Base-by-base conservation (phyloP, 345 rosid species). In the Eucalyptus marginata region DNA sequence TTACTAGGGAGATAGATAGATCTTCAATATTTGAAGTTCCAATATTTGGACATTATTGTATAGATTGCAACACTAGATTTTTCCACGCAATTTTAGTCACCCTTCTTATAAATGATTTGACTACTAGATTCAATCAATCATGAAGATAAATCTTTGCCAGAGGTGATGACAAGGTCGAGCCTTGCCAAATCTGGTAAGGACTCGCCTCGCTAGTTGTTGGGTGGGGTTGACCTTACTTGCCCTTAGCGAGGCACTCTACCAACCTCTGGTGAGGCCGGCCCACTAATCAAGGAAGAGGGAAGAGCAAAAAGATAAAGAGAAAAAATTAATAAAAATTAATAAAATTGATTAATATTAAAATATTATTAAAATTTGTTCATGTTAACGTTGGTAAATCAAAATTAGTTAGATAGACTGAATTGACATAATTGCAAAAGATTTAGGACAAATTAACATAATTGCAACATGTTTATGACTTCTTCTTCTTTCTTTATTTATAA, bases 311-410 rank as follows among this genome's bases (percentile, higher is more conserved):
- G 2, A 22, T 22, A 4, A 56, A 56, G 5, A 56, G 14, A 49
- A 11, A 56, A 54, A 22, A 51, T 36, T 36, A 36, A 36, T 36
- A 54, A 54, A 12, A 56, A 56, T 22, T 56, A 2, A 9, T 8
- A 56, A 22, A 56, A 4, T 22, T 2, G 22, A 22, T 22, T 22
- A 22, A 56, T 22, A 56, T 56, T 5, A 54, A 54, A 54, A 8
- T 9, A 24, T 22, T 9, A 22, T 56, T 24, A 56, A 56, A 56
- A 56, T 9, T 24, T 2, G 5, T 0, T 2, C 4, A 56, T 3
- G 11, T 8, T 2, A 24, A 1, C 0, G 0, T 56, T 10, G 1
- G 29, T 24, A 0, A 10, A 56, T 1, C 12, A 56, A 56, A 56
- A 56, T 56, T 22, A 0, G 1, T 0, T 0, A 22, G 3, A 56